Conservation (phyloP, 148 eudicot species). For the Suaeda aralocaspica region DNA sequence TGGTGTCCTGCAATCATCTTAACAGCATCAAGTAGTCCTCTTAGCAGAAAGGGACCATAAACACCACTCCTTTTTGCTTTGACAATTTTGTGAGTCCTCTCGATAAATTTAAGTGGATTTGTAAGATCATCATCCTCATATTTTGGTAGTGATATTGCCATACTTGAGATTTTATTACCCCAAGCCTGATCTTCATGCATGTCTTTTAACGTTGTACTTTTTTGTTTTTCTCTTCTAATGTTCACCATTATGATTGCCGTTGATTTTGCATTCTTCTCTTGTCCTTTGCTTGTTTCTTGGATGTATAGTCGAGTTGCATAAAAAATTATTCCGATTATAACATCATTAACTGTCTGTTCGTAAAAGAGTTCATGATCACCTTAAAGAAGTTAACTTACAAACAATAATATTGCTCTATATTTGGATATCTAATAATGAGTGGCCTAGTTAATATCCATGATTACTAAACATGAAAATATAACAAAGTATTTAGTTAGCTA, state of each 20-base stretch:
- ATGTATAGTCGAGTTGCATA: constrained; percentile 41
- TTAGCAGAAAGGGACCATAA: constrained; percentile 11
- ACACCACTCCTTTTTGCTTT: constrained; percentile 34
- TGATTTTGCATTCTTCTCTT: constrained; percentile 3
- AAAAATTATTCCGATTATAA: constrained; percentile 33
- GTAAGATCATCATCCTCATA: constrained; percentile 2
- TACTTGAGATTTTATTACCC: constrained; percentile 44
- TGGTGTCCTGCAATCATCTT: constrained; percentile 12
- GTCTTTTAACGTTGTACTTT: constrained; percentile 36
- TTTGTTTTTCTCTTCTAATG: constrained; percentile 33
- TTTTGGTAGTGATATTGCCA: constrained; percentile 36
- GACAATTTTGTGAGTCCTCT: constrained; percentile 24
- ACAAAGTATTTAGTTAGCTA: too few relatives aligned
- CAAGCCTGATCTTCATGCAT: constrained; percentile 37
- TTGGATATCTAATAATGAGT: too few relatives aligned
- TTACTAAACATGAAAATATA: too few relatives aligned
- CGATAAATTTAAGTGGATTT: constrained; percentile 38
- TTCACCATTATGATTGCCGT: constrained; percentile 42
- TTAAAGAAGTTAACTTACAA: not conserved
- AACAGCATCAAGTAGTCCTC: constrained; percentile 7
- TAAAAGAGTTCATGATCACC: not conserved
- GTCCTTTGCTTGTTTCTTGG: constrained; percentile 21
- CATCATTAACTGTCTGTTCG: constrained; percentile 47
- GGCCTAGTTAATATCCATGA: too few relatives aligned
- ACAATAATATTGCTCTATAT: not conserved